These are phyloP conservation scores for Phytophthora megakarya DNA, from an alignment of 352 stramenopile species.

Conservation along the genomic window DNA sequence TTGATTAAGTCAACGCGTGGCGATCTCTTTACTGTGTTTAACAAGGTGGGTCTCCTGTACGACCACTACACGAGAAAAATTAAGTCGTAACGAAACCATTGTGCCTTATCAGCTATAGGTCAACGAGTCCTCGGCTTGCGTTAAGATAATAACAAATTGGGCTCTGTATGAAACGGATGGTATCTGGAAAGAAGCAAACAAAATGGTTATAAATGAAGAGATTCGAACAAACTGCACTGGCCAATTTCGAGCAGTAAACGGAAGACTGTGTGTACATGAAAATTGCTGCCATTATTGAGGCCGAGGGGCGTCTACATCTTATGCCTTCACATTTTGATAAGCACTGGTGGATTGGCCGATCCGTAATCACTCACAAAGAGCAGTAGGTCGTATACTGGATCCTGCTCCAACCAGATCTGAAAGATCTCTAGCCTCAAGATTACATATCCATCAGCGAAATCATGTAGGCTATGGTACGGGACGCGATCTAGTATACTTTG, in stretches of 20 bases:
- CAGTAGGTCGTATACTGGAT: background rate
- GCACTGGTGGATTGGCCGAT: background rate
- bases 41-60: constrained; percentile 6
- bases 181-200: background rate
- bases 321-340: background rate
- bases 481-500: background rate
- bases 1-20: background rate
- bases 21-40: constrained; percentile 12
- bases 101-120: constrained; percentile 1
- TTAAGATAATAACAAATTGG: constrained; percentile 1
- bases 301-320: background rate
- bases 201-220: background rate
- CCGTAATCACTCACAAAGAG: background rate
- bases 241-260: background rate
- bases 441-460: background rate
- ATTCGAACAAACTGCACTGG: background rate
- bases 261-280: background rate
- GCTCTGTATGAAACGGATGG: background rate
- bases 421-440: background rate
- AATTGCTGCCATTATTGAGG: constrained; percentile 1
- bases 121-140: background rate
- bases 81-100: background rate
- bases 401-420: background rate
- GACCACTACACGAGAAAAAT: background rate
- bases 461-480: too few species aligned